These are phyloP conservation scores for Rehmannia glutinosa DNA, from an alignment of 257 asterid genomes.

Conservation along the genomic window DNA sequence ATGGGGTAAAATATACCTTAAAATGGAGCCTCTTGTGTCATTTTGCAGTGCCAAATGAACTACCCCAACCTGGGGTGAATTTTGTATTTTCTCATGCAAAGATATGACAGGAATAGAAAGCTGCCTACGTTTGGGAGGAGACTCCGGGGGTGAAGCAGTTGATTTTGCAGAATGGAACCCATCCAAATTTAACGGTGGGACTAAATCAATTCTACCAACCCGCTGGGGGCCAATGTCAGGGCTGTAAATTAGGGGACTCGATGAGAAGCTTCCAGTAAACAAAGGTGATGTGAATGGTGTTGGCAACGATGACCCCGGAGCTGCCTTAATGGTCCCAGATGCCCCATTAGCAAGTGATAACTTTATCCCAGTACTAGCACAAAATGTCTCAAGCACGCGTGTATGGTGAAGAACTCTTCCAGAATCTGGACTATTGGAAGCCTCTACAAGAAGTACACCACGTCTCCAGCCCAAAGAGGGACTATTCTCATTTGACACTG, in stretches of 20 bases:
- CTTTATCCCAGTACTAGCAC: slow-evolving; percentile 67
- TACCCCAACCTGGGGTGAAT: slow-evolving; percentile 89
- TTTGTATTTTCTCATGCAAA: slow-evolving; percentile 76
- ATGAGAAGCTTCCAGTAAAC: slow-evolving; percentile 96
- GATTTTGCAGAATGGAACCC: slow-evolving; percentile 70
- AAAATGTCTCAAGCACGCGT: slow-evolving; percentile 80
- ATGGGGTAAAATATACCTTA: slow-evolving; percentile 44
- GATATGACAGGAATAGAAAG: slow-evolving; percentile 58
- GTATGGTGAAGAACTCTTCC: slow-evolving; percentile 90
- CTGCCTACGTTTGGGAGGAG: slow-evolving; percentile 75
- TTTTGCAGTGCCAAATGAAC: slow-evolving; percentile 92
- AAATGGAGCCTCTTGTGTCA: slow-evolving; percentile 82
- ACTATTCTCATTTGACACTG: slow-evolving; percentile 46
- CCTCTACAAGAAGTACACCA: slow-evolving; percentile 84
- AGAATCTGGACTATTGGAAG: slow-evolving; percentile 94
- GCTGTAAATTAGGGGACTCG: slow-evolving; percentile 78
- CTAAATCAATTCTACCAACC: slow-evolving; percentile 71
- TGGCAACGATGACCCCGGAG: slow-evolving; percentile 56
- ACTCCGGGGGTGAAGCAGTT: slow-evolving; percentile 68
- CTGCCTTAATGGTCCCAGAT: slow-evolving; percentile 50
- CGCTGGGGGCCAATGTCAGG: slow-evolving; percentile 79
- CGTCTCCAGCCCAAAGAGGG: slow-evolving; percentile 96
- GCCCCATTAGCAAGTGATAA: slow-evolving; percentile 51
- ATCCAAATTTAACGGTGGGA: slow-evolving; percentile 93
- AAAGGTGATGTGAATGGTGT: slow-evolving; percentile 87